Evolutionary conservation across 371 early-diverging fungal species (phyloP).

Genomic region (Lichtheimia ramosa): DNA sequence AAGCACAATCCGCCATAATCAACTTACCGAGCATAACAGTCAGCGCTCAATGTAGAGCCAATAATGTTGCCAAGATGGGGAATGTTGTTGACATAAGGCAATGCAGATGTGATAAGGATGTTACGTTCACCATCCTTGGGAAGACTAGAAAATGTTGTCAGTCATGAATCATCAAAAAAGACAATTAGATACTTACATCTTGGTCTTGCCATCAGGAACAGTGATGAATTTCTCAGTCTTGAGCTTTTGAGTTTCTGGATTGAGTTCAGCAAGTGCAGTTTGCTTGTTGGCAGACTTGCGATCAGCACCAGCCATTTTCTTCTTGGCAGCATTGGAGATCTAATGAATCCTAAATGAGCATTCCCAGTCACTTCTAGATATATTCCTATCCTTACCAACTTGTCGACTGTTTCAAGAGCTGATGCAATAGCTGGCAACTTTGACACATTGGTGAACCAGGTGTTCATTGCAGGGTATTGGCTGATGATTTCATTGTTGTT

Average conservation of each 20-base stretch:
- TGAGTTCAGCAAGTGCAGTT: constrained; percentile 23
- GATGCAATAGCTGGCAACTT: constrained; percentile 21
- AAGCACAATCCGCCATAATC: neutral
- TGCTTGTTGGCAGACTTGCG: constrained; percentile 24
- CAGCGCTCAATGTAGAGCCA: constrained; percentile 98
- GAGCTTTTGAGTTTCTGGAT: constrained; percentile 40
- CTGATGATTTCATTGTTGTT: constrained; percentile 20
- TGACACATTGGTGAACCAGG: constrained; percentile 33
- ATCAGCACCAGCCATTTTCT: constrained; percentile 20
- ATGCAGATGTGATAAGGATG: constrained; percentile 96
- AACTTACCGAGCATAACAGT: constrained; percentile 88
- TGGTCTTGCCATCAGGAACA: neutral
- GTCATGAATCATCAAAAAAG: neutral
- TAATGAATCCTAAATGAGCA: constrained; percentile 1
- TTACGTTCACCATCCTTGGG: constrained; percentile 78
- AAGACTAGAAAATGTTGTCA: constrained; percentile 33
- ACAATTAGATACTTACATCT: constrained; percentile 9
- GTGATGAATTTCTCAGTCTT: constrained; percentile 18
- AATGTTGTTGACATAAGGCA: constrained; percentile 99
- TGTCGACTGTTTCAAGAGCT: constrained; percentile 34
- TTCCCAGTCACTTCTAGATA: too few species aligned
- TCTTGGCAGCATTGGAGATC: constrained; percentile 39
- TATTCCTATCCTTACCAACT: constrained; percentile 42
- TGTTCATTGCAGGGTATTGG: constrained; percentile 33
- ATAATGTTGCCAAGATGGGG: constrained; percentile 99